phyloP scores from a whole-genome alignment of 805 yeast genomes.

The Pichia rugopelliculosa region DNA sequence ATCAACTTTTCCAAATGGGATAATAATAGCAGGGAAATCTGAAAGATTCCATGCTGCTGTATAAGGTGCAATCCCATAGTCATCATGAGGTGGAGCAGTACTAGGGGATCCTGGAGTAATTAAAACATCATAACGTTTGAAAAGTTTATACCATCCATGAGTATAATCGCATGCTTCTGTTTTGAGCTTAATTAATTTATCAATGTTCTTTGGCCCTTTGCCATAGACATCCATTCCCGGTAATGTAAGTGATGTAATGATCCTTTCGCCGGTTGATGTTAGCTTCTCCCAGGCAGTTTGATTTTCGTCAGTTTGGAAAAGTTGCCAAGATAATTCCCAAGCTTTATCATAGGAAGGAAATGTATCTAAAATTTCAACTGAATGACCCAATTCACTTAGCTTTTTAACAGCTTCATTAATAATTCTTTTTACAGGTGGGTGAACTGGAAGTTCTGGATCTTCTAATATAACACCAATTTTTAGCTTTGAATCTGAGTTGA shows the following conservation, averaged over 20 bases:
- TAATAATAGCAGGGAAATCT: slow-evolving; percentile 58
- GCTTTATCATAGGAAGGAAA: slow-evolving; percentile 1
- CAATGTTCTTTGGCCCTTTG: slow-evolving; percentile 43
- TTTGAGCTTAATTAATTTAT: slow-evolving; percentile 45
- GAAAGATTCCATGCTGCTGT: slow-evolving; percentile 64
- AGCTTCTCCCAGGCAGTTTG: background rate
- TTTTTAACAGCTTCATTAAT: slow-evolving; percentile 19
- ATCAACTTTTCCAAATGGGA: slow-evolving; percentile 54
- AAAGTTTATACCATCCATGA: slow-evolving; percentile 38
- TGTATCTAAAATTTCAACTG: background rate
- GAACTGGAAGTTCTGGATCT: slow-evolving; percentile 57
- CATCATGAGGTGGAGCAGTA: slow-evolving; percentile 58
- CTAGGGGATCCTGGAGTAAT: slow-evolving; percentile 61
- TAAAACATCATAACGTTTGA: slow-evolving; percentile 54
- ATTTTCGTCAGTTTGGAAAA: background rate
- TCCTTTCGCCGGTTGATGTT: slow-evolving; percentile 19
- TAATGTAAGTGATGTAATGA: slow-evolving; percentile 53
- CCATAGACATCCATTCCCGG: slow-evolving; percentile 49
- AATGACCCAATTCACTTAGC: background rate
- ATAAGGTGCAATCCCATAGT: slow-evolving; percentile 38
- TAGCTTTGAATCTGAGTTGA: slow-evolving; percentile 32
- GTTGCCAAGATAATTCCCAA: background rate
- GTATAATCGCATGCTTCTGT: slow-evolving; percentile 52
- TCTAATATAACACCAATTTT: slow-evolving; percentile 57
- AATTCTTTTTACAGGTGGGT: slow-evolving; percentile 57